Evolutionary conservation across 768 basidiomycete genomes (phyloP).

Genomic region (Tephrocybe sp.): DNA sequence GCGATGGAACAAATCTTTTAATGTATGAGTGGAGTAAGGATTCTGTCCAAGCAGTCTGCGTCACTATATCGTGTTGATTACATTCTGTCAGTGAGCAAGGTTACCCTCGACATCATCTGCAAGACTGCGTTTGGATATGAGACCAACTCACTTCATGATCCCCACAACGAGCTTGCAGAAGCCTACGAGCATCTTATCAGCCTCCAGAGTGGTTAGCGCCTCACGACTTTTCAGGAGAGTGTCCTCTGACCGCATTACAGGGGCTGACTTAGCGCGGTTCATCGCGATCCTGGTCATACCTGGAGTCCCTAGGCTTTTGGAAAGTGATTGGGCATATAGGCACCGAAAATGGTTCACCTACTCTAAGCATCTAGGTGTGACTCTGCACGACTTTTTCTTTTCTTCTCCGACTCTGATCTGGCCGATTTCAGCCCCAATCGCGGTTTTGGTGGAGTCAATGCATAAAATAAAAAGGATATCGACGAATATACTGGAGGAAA

Average conservation of each 20-base stretch:
- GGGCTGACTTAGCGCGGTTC: constrained; percentile 33
- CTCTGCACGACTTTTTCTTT: background rate
- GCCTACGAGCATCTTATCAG: constrained; percentile 42
- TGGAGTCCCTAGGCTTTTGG: constrained; percentile 27
- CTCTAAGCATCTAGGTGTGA: constrained; percentile 19
- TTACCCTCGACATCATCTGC: constrained; percentile 52
- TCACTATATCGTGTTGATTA: background rate
- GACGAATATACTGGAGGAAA: constrained; percentile 35
- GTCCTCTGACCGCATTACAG: constrained; percentile 5
- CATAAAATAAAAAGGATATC: constrained; percentile 40
- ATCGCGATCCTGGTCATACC: constrained; percentile 34
- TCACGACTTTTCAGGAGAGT: background rate
- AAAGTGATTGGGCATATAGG: constrained; percentile 33
- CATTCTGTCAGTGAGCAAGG: constrained; percentile 39
- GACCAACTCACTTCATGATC: constrained; percentile 41
- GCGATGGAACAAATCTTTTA: constrained; percentile 26
- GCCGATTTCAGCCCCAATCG: constrained; percentile 15
- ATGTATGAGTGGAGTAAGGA: constrained; percentile 49
- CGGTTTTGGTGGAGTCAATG: constrained; percentile 34
- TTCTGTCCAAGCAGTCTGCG: background rate
- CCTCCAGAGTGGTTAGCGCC: constrained; percentile 32
- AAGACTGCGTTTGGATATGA: constrained; percentile 47
- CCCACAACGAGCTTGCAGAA: constrained; percentile 43
- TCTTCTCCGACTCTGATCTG: background rate
- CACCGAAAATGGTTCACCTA: constrained; percentile 29